A percentile compares a stretch with the other conserved stretches of the same genome.
Conservation (phyloP, 2,329 filamentous ascomycete species). For the Elsinoe necatrix region DNA sequence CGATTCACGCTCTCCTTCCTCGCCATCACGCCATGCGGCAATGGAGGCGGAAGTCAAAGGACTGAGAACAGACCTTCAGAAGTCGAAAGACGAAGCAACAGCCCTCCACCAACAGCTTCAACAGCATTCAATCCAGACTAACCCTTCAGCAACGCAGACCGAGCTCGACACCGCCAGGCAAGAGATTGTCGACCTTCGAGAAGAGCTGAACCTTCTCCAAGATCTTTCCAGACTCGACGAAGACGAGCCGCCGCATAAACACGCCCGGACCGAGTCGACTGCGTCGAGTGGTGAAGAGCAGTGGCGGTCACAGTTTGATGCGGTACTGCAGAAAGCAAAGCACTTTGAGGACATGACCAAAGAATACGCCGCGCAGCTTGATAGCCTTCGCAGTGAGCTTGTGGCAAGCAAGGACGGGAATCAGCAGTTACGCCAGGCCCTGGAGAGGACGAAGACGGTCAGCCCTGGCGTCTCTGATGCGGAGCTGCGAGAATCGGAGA, state of each 20-base stretch:
- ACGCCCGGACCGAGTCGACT: background rate
- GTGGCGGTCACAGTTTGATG: constrained; percentile 6
- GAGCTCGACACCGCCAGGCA: constrained; percentile 8
- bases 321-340: background rate
- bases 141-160: background rate
- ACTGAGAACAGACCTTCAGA: constrained; percentile 1
- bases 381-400: constrained; percentile 21
- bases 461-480: constrained; percentile 21
- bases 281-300: background rate
- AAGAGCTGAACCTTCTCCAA: constrained; percentile 20
- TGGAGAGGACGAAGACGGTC: constrained; percentile 16
- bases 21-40: background rate
- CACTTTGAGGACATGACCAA: constrained; percentile 2
- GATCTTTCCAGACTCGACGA: constrained; percentile 12
- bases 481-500: constrained; percentile 5
- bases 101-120: background rate
- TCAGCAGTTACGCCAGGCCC: constrained; percentile 20
- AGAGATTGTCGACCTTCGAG: constrained; percentile 15
- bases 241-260: constrained; percentile 5
- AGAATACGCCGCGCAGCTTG: constrained; percentile 18
- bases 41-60: background rate
- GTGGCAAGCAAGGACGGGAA: constrained; percentile 21
- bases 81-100: constrained; percentile 13
- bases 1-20: background rate
- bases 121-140: background rate